Evolutionary conservation across 768 basidiomycete species (phyloP), one percentile per base, ranked within the genome.

Genomic region (Suillus brevipes): DNA sequence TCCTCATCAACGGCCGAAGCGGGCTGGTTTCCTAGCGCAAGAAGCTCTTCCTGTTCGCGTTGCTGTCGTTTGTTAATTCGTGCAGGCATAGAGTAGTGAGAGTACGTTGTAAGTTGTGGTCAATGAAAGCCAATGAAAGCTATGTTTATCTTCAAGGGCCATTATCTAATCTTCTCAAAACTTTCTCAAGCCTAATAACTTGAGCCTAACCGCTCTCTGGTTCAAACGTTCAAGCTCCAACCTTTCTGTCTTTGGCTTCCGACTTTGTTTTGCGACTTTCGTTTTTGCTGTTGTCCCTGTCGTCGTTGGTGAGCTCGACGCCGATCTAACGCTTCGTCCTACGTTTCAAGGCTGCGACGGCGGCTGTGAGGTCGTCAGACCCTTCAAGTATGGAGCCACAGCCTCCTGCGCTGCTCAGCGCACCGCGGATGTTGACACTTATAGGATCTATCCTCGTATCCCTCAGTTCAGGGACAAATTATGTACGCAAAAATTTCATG

Each of bases 61-160:
- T 95, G 92, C 75, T 95, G 94, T 57, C 95, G 84, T 77, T 94
- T 96, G 77, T 87, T 95, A 45, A 90, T 77, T 67, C 90, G 83
- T 25, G 90, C 87, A 64, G 90, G 82, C 91, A 91, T 92, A 4
- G 34, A 4, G 34, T 36, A 36, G 31, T 31, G 4, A 12, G 52
- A 7, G 20, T 37, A 57, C 13, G 31, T 31, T 31, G 31, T 4
- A 31, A 31, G 34, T 36, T 36, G 34, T 36, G 34, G 34, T 36
- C 8, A 36, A 7, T 8, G 34, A 31, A 5, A 31, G 31, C 31
- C 5, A 31, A 3, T 2, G 3, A 7, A 8, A 36, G 34, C 34
- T 36, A 36, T 36, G 34, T 36, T 36, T 36, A 36, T 36, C 34
- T 36, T 36, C n/a, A n/a, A n/a, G 34, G 34, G 34, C 1, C 34